Evolutionary conservation across 306 rosid genomes (phyloP).

Genomic region (Pterocarpus santalinus): DNA sequence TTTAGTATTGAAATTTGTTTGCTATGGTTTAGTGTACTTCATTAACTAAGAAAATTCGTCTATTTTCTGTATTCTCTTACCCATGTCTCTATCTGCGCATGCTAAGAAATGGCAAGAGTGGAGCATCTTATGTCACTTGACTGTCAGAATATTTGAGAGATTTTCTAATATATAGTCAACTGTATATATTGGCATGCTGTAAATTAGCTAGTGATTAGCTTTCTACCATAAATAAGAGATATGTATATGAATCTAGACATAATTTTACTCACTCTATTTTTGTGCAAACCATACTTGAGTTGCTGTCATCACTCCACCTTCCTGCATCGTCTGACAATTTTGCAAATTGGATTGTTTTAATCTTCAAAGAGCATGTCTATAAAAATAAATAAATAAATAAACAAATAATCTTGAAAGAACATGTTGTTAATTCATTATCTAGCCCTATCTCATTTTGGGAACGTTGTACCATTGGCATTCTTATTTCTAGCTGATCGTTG

Average conservation of each 20-base stretch:
- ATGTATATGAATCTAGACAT: not conserved
- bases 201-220: not conserved
- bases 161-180: slow-evolving; percentile 16
- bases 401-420: not conserved
- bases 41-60: too few relatives aligned
- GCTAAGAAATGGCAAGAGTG: slow-evolving; percentile 12
- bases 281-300: slow-evolving; percentile 1
- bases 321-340: not conserved
- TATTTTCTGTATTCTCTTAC: too few relatives aligned
- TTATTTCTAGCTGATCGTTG: not conserved
- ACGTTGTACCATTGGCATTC: not conserved
- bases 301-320: not conserved
- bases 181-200: not conserved
- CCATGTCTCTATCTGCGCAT: too few relatives aligned
- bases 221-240: not conserved
- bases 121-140: not conserved
- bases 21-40: too few relatives aligned
- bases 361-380: slow-evolving; percentile 10
- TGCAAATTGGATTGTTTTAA: slow-evolving; percentile 2
- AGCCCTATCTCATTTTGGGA: slow-evolving; percentile 11
- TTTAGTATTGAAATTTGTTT: too few relatives aligned
- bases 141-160: not conserved
- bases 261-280: not conserved
- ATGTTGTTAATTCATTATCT: not conserved
- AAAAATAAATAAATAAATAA: too few relatives aligned